Evolutionary conservation across 164 flowering plant species (phyloP).

Genomic region (Vitis rotundifolia): DNA sequence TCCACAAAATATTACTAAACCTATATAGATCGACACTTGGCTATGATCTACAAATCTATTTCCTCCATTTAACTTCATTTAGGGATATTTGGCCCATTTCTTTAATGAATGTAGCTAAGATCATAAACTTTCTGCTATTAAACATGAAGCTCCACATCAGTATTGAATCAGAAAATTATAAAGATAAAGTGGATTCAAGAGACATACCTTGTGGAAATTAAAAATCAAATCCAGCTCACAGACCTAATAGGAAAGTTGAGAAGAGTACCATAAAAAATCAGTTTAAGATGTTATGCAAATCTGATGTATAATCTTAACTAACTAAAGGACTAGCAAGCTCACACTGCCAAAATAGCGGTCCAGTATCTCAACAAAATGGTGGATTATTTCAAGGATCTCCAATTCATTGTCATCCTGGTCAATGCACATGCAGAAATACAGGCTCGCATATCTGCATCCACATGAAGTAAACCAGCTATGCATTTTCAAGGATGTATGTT

Average conservation of each 20-base stretch:
- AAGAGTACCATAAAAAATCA: not conserved
- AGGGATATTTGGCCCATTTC: too few species aligned
- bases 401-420: slow-evolving; percentile 84
- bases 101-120: too few species aligned
- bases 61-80: too few species aligned
- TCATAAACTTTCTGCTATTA: too few species aligned
- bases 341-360: slow-evolving; percentile 98
- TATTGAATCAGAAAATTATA: not conserved
- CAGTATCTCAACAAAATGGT: slow-evolving; percentile 87
- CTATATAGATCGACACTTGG: too few species aligned
- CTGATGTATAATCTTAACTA: not conserved
- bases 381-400: slow-evolving; percentile 85
- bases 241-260: slow-evolving; percentile 41
- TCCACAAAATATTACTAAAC: too few species aligned
- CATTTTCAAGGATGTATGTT: not conserved
- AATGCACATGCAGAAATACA: slow-evolving; percentile 95
- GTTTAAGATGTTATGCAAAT: not conserved
- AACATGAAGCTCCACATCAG: too few species aligned
- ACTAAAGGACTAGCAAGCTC: slow-evolving; percentile 15
- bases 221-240: slow-evolving; percentile 72
- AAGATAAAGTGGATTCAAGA: not conserved
- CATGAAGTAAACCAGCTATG: not conserved
- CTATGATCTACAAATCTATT: too few species aligned
- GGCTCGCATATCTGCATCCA: slow-evolving; percentile 73
- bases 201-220: slow-evolving; percentile 86